Evolutionary conservation across 257 asterid genomes (phyloP).

Genomic region (Eucommia ulmoides): DNA sequence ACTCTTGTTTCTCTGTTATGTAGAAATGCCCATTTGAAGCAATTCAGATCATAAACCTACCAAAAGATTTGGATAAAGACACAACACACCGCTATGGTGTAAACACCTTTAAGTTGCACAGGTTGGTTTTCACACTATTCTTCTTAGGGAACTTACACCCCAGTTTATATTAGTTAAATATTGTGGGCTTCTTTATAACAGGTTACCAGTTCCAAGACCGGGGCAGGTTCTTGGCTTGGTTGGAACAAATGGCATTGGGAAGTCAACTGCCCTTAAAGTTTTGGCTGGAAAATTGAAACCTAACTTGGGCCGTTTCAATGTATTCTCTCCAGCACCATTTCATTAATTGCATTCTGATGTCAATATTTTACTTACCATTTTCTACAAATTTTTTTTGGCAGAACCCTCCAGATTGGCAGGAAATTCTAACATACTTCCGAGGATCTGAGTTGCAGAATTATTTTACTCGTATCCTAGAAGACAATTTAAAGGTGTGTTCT

Average conservation of each 20-base stretch:
- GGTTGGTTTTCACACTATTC: slow-evolving; percentile 24
- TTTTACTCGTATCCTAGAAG: slow-evolving; percentile 95
- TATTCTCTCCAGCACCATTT: background rate
- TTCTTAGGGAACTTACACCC: too few species aligned
- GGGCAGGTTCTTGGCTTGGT: slow-evolving; percentile 99
- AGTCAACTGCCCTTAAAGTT: slow-evolving; percentile 19
- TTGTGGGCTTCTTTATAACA: slow-evolving; percentile 20
- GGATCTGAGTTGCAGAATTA: slow-evolving; percentile 98
- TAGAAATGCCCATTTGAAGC: slow-evolving; percentile 99
- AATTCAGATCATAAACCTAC: slow-evolving; percentile 86
- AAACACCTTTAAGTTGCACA: slow-evolving; percentile 88
- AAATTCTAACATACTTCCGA: slow-evolving; percentile 88
- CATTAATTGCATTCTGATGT: background rate
- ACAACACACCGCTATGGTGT: slow-evolving; percentile 99
- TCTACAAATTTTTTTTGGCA: slow-evolving; percentile 30
- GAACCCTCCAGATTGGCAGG: slow-evolving; percentile 99
- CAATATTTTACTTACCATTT: slow-evolving; percentile 12
- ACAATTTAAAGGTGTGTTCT: slow-evolving; percentile 68
- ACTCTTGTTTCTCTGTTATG: slow-evolving; percentile 4
- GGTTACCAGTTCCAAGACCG: slow-evolving; percentile 96
- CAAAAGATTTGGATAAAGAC: slow-evolving; percentile 88
- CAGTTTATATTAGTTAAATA: too few species aligned
- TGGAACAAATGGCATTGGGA: slow-evolving; percentile 20
- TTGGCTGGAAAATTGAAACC: slow-evolving; percentile 22
- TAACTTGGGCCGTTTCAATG: slow-evolving; percentile 70